phyloP scores from a whole-genome alignment of 352 stramenopile species.

The Globisporangium viniferum region DNA sequence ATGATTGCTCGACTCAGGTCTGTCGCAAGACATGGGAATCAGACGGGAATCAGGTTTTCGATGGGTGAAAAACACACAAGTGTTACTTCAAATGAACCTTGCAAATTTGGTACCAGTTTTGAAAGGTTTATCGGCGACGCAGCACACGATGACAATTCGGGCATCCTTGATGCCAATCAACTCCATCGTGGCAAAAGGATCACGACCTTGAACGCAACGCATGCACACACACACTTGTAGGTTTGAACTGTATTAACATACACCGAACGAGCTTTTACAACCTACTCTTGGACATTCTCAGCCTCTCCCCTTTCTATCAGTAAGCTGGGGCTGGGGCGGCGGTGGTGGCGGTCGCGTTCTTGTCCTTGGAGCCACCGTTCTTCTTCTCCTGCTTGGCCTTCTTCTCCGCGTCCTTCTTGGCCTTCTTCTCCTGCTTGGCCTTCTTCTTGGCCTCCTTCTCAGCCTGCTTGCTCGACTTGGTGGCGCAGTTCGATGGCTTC shows the following conservation, averaged over 20 bases:
- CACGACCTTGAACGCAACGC: too few relatives aligned
- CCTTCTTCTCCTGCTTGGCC: conserved; percentile 6
- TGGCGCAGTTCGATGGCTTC: conserved; percentile 10
- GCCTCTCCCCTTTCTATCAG: not conserved
- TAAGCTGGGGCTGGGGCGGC: not conserved
- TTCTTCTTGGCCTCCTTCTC: conserved; percentile 6
- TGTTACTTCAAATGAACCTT: too few relatives aligned
- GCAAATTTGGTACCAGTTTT: too few relatives aligned
- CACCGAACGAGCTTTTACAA: not conserved
- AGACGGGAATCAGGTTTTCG: too few relatives aligned
- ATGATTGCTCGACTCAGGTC: too few relatives aligned
- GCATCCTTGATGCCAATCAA: too few relatives aligned
- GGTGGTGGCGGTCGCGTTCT: not conserved
- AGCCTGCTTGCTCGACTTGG: not conserved
- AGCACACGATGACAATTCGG: too few relatives aligned
- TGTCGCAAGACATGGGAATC: too few relatives aligned
- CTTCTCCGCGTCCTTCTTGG: conserved; percentile 3
- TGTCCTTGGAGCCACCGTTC: not conserved
- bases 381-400: conserved; percentile 4
- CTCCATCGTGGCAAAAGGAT: too few relatives aligned
- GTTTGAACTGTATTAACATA: not conserved
- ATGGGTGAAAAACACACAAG: too few relatives aligned
- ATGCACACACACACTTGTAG: not conserved
- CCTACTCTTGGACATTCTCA: not conserved
- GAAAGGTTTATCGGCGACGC: too few relatives aligned